These are phyloP conservation scores for Inga laurina DNA, from an alignment of 306 rosid genomes.

Conservation along the genomic window DNA sequence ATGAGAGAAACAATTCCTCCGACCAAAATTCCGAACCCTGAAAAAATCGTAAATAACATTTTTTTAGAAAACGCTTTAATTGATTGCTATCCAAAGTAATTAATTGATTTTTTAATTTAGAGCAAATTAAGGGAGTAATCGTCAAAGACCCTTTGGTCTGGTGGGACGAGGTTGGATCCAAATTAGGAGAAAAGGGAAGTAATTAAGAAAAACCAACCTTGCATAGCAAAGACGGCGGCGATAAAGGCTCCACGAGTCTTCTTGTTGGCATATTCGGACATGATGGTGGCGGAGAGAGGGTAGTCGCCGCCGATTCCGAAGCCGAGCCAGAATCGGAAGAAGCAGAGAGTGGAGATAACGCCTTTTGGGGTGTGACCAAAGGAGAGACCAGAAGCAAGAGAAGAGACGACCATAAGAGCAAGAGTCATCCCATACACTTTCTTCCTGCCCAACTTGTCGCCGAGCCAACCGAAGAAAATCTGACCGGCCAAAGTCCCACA, in stretches of 20 bases:
- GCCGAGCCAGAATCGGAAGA: constrained; percentile 56
- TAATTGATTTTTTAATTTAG: background rate
- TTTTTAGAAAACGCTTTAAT: background rate
- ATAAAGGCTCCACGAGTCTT: constrained; percentile 45
- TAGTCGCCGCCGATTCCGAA: constrained; percentile 58
- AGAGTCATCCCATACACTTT: constrained; percentile 51
- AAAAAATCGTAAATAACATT: background rate
- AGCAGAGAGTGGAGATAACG: constrained; percentile 50
- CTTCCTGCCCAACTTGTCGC: constrained; percentile 52
- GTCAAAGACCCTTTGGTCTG: too few relatives aligned
- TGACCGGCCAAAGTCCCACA: constrained; percentile 45
- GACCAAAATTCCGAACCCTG: constrained; percentile 41
- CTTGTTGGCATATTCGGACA: constrained; percentile 53
- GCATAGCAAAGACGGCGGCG: constrained; percentile 53
- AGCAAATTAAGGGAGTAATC: background rate
- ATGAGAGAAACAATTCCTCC: constrained; percentile 42
- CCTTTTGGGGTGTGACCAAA: constrained; percentile 32
- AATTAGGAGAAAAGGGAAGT: too few relatives aligned
- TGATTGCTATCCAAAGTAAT: too few relatives aligned
- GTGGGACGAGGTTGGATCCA: too few relatives aligned
- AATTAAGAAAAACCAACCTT: constrained; percentile 25
- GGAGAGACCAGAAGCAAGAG: constrained; percentile 49
- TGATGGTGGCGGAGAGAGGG: constrained; percentile 58
- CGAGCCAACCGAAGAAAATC: constrained; percentile 47
- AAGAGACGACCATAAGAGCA: constrained; percentile 42